Evolutionary conservation across 768 basidiomycete species (phyloP).

Genomic region (Hygrophoropsis aurantiaca): DNA sequence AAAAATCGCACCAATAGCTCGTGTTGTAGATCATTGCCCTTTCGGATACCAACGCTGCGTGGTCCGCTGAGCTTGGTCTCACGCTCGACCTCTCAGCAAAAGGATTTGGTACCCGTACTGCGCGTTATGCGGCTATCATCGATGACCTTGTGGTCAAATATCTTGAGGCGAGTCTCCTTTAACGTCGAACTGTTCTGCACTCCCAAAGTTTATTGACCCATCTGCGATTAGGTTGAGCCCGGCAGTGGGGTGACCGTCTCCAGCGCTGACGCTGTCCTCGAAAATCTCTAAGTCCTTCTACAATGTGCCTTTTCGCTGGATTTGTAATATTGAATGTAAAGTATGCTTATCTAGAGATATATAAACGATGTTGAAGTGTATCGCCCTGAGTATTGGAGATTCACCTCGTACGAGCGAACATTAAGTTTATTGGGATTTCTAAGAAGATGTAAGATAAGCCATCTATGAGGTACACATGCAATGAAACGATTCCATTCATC

Average conservation of each 20-base stretch:
- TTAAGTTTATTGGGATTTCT: too few species aligned
- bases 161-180: conserved; percentile 46
- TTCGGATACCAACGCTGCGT: conserved; percentile 53
- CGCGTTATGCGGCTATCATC: conserved; percentile 62
- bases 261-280: conserved; percentile 58
- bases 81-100: conserved; percentile 47
- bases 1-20: too few species aligned
- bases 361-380: too few species aligned
- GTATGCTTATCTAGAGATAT: too few species aligned
- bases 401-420: too few species aligned
- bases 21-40: conserved; percentile 53
- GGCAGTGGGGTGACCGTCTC: conserved; percentile 53
- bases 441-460: too few species aligned
- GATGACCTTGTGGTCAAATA: conserved; percentile 73
- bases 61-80: conserved; percentile 57
- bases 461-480: too few species aligned
- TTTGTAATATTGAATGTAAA: too few species aligned
- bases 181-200: conserved; percentile 18
- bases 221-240: conserved; percentile 44
- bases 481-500: too few species aligned
- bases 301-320: too few species aligned
- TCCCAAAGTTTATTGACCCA: conserved; percentile 9
- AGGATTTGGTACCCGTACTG: conserved; percentile 59
- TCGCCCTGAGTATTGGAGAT: too few species aligned
- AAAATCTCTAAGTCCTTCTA: conserved; percentile 37